A percentile compares a stretch with the other conserved stretches of the same genome.
These are phyloP conservation scores for Moricandia moricandioides DNA, from an alignment of 345 rosid species.

Conservation along the genomic window DNA sequence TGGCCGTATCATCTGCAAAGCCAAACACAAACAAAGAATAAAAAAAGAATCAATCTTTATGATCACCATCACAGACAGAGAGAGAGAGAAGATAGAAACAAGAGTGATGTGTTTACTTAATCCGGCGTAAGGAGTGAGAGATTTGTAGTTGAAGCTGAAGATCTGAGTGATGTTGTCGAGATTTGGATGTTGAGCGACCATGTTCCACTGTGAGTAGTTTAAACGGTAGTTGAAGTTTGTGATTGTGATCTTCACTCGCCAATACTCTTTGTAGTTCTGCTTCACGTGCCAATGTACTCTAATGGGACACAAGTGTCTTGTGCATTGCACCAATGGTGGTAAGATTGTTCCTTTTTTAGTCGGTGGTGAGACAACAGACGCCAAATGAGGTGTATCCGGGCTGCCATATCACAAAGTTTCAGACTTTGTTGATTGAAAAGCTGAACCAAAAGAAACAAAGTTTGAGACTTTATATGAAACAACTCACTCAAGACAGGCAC, in stretches of 20 bases:
- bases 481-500: slow-evolving; percentile 65
- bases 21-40: background rate
- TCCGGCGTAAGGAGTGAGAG: slow-evolving; percentile 70
- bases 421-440: too few relatives aligned
- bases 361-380: slow-evolving; percentile 57
- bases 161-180: slow-evolving; percentile 67
- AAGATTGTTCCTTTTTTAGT: slow-evolving; percentile 40
- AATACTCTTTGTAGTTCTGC: slow-evolving; percentile 81
- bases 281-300: slow-evolving; percentile 92
- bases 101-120: slow-evolving; percentile 50
- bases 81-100: background rate
- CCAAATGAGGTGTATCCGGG: slow-evolving; percentile 53
- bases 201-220: slow-evolving; percentile 86
- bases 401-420: slow-evolving; percentile 39
- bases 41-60: background rate
- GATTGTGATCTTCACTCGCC: slow-evolving; percentile 88
- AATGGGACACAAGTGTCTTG: slow-evolving; percentile 83
- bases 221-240: slow-evolving; percentile 73
- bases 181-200: slow-evolving; percentile 87
- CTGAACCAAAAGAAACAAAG: background rate
- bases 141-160: slow-evolving; percentile 75
- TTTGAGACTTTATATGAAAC: background rate
- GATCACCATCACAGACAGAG: background rate
- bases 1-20: slow-evolving; percentile 79
- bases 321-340: slow-evolving; percentile 66